These are phyloP conservation scores for Verbascum thapsus DNA, from an alignment of 257 asterid species.

Conservation along the genomic window DNA sequence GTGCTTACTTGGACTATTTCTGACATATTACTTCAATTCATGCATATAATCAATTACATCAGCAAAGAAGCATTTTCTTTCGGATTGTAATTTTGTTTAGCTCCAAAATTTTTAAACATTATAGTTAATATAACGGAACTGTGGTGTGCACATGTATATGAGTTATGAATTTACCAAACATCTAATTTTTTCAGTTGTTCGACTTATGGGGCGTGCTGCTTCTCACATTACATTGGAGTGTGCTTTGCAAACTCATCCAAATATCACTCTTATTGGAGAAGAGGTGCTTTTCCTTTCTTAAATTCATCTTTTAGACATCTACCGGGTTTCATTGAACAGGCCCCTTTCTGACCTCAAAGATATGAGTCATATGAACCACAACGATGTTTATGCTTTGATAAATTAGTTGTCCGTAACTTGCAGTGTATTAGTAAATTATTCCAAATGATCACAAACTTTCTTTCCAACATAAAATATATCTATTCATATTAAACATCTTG, in stretches of 20 bases:
- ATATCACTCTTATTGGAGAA: conserved; percentile 76
- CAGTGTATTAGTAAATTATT: background rate
- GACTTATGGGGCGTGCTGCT: conserved; percentile 86
- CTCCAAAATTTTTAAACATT: background rate
- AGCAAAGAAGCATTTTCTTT: conserved; percentile 9
- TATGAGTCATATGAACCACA: no score
- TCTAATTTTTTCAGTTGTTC: conserved; percentile 51
- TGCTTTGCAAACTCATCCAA: conserved; percentile 80
- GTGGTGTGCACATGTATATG: background rate
- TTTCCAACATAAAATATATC: no score
- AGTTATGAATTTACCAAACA: conserved; percentile 12
- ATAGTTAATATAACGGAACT: background rate
- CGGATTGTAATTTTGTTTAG: conserved; percentile 2
- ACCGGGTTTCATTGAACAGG: background rate
- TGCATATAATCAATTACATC: background rate
- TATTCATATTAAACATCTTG: no score
- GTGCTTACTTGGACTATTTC: background rate
- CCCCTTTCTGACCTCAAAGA: no score
- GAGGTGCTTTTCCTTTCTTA: conserved; percentile 48
- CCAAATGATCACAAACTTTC: background rate
- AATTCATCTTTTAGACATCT: background rate
- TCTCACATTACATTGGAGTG: conserved; percentile 84
- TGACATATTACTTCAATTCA: background rate
- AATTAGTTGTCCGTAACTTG: background rate
- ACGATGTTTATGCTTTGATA: no score